Evolutionary conservation across 23 red algal genomes (phyloP).

Genomic region (Gracilaria vermiculophylla): DNA sequence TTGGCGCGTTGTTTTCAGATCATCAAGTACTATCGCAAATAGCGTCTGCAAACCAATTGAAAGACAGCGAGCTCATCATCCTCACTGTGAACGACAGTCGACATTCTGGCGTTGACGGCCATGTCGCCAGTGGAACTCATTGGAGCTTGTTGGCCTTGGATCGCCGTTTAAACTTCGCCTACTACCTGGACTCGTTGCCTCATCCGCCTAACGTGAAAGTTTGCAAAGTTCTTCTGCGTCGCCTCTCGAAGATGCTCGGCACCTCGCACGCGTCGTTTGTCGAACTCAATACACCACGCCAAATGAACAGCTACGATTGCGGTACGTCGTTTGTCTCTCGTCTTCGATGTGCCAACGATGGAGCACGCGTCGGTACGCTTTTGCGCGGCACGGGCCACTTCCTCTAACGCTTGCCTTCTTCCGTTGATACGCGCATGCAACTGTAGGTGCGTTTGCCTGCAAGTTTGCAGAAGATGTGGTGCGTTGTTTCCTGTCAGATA

Average conservation of each 20-base stretch:
- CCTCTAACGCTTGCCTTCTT: neutral
- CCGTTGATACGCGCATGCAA: neutral
- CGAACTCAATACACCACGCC: slow-evolving; percentile 14
- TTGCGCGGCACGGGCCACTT: neutral
- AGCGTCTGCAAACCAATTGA: slow-evolving; percentile 26
- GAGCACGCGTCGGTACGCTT: too few species aligned
- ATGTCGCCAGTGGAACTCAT: slow-evolving; percentile 44
- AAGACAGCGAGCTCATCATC: slow-evolving; percentile 32
- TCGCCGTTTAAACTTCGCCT: neutral
- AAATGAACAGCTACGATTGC: slow-evolving; percentile 55
- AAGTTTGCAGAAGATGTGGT: slow-evolving; percentile 55
- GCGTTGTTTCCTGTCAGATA: neutral
- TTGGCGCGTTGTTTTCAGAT: neutral
- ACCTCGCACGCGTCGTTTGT: neutral
- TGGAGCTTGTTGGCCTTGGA: slow-evolving; percentile 45
- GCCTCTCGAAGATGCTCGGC: slow-evolving; percentile 21
- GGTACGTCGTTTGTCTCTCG: slow-evolving; percentile 2
- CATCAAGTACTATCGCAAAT: slow-evolving; percentile 11
- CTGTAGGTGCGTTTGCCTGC: slow-evolving; percentile 41
- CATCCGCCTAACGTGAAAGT: slow-evolving; percentile 12
- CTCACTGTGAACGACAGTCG: slow-evolving; percentile 37
- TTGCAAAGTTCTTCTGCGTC: neutral
- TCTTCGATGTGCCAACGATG: too few species aligned
- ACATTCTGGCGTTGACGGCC: neutral
- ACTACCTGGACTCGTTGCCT: slow-evolving; percentile 39